phyloP scores from a whole-genome alignment of 768 basidiomycete genomes.

The Obba rivulosa region DNA sequence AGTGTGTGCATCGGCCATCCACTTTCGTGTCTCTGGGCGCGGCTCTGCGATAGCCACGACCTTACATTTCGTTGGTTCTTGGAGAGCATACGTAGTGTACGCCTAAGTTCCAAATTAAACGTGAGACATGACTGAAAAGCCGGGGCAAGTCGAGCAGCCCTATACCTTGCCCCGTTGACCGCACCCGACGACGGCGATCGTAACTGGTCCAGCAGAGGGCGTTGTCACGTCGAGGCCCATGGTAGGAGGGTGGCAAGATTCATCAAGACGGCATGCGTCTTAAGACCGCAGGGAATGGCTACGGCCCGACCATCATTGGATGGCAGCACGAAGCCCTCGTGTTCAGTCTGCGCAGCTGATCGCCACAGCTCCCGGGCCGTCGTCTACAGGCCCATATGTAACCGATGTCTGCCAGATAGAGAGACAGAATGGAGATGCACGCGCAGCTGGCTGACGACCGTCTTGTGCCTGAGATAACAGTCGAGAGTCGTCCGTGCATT shows the following conservation, averaged over 20 bases:
- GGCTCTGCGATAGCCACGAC: conserved; percentile 87
- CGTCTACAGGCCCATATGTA: too few relatives aligned
- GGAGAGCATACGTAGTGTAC: conserved; percentile 60
- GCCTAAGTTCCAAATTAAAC: conserved; percentile 30
- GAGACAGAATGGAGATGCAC: too few relatives aligned
- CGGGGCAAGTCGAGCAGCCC: background rate
- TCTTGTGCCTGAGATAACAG: too few relatives aligned
- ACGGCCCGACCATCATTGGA: too few relatives aligned
- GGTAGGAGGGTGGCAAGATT: background rate
- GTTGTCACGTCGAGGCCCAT: conserved; percentile 19
- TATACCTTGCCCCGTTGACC: conserved; percentile 76
- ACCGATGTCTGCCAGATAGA: too few relatives aligned
- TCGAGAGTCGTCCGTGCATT: too few relatives aligned
- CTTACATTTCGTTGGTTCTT: conserved; percentile 58
- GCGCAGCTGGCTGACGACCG: too few relatives aligned
- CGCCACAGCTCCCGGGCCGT: too few relatives aligned
- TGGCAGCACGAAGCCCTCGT: too few relatives aligned
- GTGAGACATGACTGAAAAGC: too few relatives aligned
- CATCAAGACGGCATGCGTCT: background rate
- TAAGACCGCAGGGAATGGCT: too few relatives aligned
- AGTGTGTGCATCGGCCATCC: conserved; percentile 50
- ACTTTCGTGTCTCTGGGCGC: conserved; percentile 54
- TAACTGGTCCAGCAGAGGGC: conserved; percentile 40
- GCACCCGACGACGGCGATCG: conserved; percentile 75
- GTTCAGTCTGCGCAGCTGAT: too few relatives aligned